Evolutionary conservation across 1,139 yeast species (phyloP).

Genomic region (Scheffersomyces segobiensis): DNA sequence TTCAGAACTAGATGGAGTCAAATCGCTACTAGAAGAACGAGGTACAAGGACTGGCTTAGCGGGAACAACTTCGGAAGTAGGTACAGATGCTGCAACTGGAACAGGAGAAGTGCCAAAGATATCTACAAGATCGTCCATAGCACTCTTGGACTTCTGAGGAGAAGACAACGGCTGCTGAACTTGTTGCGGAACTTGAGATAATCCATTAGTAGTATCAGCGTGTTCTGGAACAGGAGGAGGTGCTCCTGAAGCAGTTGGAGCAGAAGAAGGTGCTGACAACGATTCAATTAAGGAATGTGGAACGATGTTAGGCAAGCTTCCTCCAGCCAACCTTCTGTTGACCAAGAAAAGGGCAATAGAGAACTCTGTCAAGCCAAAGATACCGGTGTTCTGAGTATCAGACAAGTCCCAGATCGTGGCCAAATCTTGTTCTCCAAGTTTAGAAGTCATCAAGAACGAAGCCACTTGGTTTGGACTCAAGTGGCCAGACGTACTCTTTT

Average conservation of each 20-base stretch:
- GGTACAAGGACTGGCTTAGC: slow-evolving; percentile 18
- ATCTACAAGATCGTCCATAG: slow-evolving; percentile 68
- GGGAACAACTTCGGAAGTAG: slow-evolving; percentile 6
- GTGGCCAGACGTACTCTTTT: slow-evolving; percentile 60
- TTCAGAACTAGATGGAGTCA: slow-evolving; percentile 30
- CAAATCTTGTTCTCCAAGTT: slow-evolving; percentile 77
- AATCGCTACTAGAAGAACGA: slow-evolving; percentile 38
- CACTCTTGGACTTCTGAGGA: slow-evolving; percentile 42
- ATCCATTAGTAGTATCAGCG: slow-evolving; percentile 2
- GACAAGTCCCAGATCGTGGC: slow-evolving; percentile 95
- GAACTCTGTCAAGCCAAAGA: slow-evolving; percentile 78
- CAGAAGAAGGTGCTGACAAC: slow-evolving; percentile 20
- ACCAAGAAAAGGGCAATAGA: slow-evolving; percentile 92
- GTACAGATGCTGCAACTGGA: slow-evolving; percentile 14
- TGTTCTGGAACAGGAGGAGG: slow-evolving; percentile 16
- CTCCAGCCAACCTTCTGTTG: slow-evolving; percentile 78
- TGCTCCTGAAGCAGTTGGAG: slow-evolving; percentile 9
- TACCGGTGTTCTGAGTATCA: slow-evolving; percentile 85
- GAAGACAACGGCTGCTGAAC: slow-evolving; percentile 8
- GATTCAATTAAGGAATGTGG: slow-evolving; percentile 54
- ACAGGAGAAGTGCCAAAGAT: slow-evolving; percentile 44
- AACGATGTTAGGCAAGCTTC: slow-evolving; percentile 68
- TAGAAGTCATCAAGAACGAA: slow-evolving; percentile 84
- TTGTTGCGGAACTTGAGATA: slow-evolving; percentile 12
- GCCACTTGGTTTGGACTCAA: slow-evolving; percentile 83